phyloP scores from a whole-genome alignment of 208 protist genomes.

The Vickermania spadyakhi region DNA sequence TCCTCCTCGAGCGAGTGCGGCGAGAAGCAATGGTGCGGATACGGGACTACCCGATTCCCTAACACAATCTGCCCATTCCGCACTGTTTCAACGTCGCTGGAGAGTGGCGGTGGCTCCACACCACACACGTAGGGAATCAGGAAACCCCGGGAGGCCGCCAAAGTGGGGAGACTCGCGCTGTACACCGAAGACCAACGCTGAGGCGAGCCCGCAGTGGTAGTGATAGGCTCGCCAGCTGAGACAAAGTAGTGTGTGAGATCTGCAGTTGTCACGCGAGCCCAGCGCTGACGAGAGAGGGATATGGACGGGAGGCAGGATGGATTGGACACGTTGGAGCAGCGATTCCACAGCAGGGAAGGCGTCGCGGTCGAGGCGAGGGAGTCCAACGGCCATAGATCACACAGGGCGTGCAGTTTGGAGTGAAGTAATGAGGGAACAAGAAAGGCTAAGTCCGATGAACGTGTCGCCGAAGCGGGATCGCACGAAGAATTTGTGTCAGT shows the following conservation, averaged over 20 bases:
- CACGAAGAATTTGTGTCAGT: background rate
- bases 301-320: background rate
- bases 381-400: background rate
- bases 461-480: background rate
- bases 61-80: too few relatives aligned
- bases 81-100: too few relatives aligned
- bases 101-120: too few relatives aligned
- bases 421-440: background rate
- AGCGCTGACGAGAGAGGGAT: background rate
- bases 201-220: background rate
- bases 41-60: too few relatives aligned
- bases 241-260: background rate
- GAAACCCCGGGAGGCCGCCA: background rate
- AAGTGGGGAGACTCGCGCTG: background rate
- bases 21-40: too few relatives aligned
- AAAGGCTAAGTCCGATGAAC: background rate
- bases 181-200: background rate
- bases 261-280: background rate
- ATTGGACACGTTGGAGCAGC: too few relatives aligned
- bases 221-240: background rate
- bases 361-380: background rate
- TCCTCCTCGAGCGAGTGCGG: too few relatives aligned
- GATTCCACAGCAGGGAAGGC: background rate
- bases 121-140: background rate
- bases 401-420: background rate